Conservation (phyloP, 73 alveolate species). For the Tetrahymena malaccensis region DNA sequence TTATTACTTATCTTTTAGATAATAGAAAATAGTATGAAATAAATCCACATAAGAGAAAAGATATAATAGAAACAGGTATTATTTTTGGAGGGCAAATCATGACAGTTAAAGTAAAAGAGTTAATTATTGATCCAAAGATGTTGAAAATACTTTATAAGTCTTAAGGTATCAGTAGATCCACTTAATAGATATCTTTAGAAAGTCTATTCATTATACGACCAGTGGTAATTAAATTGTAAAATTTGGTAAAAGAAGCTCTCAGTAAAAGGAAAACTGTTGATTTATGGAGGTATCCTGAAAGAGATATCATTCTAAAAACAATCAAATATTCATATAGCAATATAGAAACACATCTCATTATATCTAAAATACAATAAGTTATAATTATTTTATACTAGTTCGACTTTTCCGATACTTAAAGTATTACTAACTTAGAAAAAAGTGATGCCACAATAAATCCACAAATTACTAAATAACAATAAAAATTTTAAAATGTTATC, state of each 20-base stretch:
- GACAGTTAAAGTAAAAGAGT: background rate
- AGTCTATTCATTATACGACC: constrained; percentile 23
- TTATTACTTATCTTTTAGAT: background rate
- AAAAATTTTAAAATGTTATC: background rate
- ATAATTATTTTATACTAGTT: background rate
- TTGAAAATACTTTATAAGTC: background rate
- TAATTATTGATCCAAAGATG: background rate
- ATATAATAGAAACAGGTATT: background rate
- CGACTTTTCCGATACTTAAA: background rate
- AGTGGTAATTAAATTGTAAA: constrained; percentile 3
- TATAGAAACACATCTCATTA: background rate
- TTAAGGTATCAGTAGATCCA: background rate
- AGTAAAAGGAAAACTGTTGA: background rate
- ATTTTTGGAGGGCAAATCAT: background rate
- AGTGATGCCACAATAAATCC: background rate
- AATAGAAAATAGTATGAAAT: background rate
- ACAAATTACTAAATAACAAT: background rate
- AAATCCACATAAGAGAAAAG: background rate
- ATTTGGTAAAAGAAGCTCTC: constrained; percentile 20
- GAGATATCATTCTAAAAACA: background rate
- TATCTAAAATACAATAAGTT: background rate
- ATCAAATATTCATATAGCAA: background rate
- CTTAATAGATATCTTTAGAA: constrained; percentile 12
- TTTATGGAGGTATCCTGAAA: background rate
- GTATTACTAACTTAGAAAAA: background rate